These are phyloP conservation scores for Amylostereum chailletii DNA, from an alignment of 1,284 basidiomycete species.

Conservation along the genomic window DNA sequence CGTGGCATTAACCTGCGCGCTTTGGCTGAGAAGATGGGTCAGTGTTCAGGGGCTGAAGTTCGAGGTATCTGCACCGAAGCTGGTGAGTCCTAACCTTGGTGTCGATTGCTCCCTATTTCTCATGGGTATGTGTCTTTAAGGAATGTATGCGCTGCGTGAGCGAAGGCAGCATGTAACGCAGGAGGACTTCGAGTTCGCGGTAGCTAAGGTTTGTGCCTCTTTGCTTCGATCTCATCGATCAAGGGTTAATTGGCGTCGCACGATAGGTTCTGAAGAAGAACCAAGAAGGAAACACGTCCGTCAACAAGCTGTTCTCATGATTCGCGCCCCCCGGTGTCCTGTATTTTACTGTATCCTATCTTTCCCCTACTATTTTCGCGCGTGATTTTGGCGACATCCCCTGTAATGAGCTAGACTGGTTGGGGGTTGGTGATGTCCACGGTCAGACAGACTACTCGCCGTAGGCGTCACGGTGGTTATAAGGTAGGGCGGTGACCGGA, in stretches of 20 bases:
- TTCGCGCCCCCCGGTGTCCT: conserved; percentile 4
- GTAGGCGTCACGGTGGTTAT: no score
- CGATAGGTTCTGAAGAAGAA: conserved; percentile 81
- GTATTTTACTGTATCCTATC: background rate
- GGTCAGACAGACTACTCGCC: no score
- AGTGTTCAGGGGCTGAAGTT: conserved; percentile 96
- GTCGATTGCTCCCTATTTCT: background rate
- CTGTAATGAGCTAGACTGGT: no score
- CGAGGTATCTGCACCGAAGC: conserved; percentile 98
- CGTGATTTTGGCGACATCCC: no score
- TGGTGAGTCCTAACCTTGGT: conserved; percentile 37
- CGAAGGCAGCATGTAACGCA: conserved; percentile 95
- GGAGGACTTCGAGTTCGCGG: conserved; percentile 98
- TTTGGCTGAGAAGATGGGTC: conserved; percentile 98
- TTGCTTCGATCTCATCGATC: background rate
- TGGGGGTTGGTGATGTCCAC: no score
- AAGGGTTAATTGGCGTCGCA: background rate
- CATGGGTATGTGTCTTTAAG: conserved; percentile 24
- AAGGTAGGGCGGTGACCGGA: no score
- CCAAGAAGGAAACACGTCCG: conserved; percentile 83
- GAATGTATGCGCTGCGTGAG: conserved; percentile 96
- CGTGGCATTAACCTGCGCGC: conserved; percentile 93
- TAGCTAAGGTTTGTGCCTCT: conserved; percentile 66
- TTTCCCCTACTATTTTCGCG: no score
- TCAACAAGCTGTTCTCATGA: conserved; percentile 85